A percentile compares a stretch with the other conserved stretches of the same genome.
These are phyloP conservation scores for Xylaria acuta DNA, from an alignment of 495 filamentous ascomycete genomes.

Conservation along the genomic window DNA sequence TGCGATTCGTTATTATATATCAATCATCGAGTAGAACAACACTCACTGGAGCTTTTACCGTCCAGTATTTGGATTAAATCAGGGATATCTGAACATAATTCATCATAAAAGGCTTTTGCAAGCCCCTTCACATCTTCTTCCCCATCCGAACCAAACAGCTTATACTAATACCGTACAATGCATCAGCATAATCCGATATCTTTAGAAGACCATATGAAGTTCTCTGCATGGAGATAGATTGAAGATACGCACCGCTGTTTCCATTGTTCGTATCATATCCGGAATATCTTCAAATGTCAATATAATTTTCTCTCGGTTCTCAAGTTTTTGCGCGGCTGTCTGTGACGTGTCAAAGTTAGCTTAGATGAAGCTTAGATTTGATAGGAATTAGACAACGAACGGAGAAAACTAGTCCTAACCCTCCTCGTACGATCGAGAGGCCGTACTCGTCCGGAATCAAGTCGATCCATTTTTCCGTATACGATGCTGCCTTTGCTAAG, in stretches of 20 bases:
- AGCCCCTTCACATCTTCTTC: not conserved
- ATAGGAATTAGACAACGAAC: not conserved
- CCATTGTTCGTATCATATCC: not conserved
- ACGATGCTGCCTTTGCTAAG: not conserved
- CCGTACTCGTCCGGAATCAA: constrained; percentile 5
- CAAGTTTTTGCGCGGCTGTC: not conserved
- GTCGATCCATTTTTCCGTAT: not conserved
- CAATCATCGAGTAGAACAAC: not conserved
- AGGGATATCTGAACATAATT: not conserved
- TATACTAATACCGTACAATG: not conserved
- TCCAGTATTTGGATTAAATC: not conserved
- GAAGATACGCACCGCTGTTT: not conserved
- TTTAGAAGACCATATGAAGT: not conserved
- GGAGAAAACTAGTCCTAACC: not conserved
- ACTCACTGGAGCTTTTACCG: not conserved
- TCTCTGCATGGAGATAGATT: too few species aligned
- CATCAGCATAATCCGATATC: not conserved
- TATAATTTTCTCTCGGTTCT: not conserved
- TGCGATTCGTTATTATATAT: not conserved
- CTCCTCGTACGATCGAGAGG: not conserved
- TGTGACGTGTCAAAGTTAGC: not conserved
- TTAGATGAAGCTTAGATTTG: not conserved
- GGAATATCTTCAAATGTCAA: constrained; percentile 6
- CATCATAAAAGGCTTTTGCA: not conserved
- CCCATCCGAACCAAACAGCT: not conserved